phyloP scores from a whole-genome alignment of 345 rosid genomes.

The Pistacia vera region DNA sequence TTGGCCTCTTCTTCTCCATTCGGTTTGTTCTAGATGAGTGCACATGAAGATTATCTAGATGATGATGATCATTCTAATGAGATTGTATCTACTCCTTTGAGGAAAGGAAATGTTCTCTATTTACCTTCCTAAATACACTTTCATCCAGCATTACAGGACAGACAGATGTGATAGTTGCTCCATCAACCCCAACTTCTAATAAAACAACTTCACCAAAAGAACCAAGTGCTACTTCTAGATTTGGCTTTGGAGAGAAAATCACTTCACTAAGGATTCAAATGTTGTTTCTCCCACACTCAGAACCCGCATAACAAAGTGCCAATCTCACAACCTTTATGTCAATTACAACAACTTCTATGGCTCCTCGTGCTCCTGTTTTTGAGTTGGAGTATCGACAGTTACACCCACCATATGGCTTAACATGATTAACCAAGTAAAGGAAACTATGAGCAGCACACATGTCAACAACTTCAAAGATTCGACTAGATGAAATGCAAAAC shows the following conservation, averaged over 20 bases:
- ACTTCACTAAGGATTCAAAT: constrained; percentile 34
- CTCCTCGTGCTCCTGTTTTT: too few relatives aligned
- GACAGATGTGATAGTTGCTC: constrained; percentile 31
- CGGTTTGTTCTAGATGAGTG: too few relatives aligned
- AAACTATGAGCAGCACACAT: too few relatives aligned
- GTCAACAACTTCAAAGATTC: too few relatives aligned
- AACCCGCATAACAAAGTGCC: constrained; percentile 17
- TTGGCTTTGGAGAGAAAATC: constrained; percentile 34
- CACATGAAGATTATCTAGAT: constrained; percentile 67
- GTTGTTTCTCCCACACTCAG: constrained; percentile 20
- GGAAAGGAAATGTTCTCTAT: constrained; percentile 30
- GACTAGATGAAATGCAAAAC: too few relatives aligned
- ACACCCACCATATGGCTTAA: too few relatives aligned
- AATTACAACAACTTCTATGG: too few relatives aligned
- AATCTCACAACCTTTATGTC: too few relatives aligned
- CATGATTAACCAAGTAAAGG: too few relatives aligned
- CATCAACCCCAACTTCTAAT: constrained; percentile 29
- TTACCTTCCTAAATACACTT: constrained; percentile 27
- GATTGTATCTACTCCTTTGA: constrained; percentile 27
- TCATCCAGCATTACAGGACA: constrained; percentile 36
- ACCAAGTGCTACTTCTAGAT: constrained; percentile 24
- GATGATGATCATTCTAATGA: constrained; percentile 47
- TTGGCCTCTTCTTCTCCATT: too few relatives aligned
- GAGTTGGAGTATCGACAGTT: too few relatives aligned
- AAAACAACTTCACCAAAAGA: constrained; percentile 27